phyloP scores from a whole-genome alignment of 495 filamentous ascomycete genomes.

The Aspergillus avenaceus region DNA sequence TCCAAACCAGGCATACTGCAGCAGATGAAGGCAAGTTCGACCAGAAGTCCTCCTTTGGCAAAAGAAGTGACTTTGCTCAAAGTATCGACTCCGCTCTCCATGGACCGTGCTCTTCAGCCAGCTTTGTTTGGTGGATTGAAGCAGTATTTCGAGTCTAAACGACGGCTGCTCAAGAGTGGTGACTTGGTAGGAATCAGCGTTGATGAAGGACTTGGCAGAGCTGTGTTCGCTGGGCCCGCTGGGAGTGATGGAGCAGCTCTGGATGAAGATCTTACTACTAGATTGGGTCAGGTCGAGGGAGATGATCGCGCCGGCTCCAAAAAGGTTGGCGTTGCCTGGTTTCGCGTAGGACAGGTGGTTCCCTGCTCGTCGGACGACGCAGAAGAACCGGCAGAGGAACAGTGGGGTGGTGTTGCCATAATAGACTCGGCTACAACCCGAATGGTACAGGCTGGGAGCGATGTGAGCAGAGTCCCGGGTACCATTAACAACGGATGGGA shows the following conservation, averaged over 20 bases:
- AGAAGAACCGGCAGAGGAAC: slow-evolving; percentile 55
- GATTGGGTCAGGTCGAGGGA: slow-evolving; percentile 36
- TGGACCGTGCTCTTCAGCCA: slow-evolving; percentile 77
- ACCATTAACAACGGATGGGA: slow-evolving; percentile 73
- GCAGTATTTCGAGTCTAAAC: slow-evolving; percentile 74
- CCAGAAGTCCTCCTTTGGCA: slow-evolving; percentile 72
- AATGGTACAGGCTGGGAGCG: slow-evolving; percentile 83
- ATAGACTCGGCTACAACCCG: slow-evolving; percentile 81
- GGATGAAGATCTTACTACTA: slow-evolving; percentile 58
- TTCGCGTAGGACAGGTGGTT: slow-evolving; percentile 72
- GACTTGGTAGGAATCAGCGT: slow-evolving; percentile 85
- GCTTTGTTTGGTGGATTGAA: slow-evolving; percentile 80
- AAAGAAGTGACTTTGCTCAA: slow-evolving; percentile 90
- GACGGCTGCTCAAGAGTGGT: slow-evolving; percentile 74
- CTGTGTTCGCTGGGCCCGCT: slow-evolving; percentile 60
- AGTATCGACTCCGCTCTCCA: slow-evolving; percentile 81
- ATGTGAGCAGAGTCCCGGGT: slow-evolving; percentile 70
- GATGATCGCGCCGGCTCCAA: slow-evolving; percentile 20
- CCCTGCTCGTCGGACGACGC: slow-evolving; percentile 50
- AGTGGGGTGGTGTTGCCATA: slow-evolving; percentile 78
- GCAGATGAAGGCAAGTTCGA: slow-evolving; percentile 46
- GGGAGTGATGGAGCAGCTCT: slow-evolving; percentile 52
- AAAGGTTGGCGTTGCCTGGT: slow-evolving; percentile 76
- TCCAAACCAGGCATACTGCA: slow-evolving; percentile 34
- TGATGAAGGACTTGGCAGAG: slow-evolving; percentile 73